Evolutionary conservation across 805 yeast genomes (phyloP), one percentile per base, ranked within the genome.

Genomic region (Yarrowia bubula): DNA sequence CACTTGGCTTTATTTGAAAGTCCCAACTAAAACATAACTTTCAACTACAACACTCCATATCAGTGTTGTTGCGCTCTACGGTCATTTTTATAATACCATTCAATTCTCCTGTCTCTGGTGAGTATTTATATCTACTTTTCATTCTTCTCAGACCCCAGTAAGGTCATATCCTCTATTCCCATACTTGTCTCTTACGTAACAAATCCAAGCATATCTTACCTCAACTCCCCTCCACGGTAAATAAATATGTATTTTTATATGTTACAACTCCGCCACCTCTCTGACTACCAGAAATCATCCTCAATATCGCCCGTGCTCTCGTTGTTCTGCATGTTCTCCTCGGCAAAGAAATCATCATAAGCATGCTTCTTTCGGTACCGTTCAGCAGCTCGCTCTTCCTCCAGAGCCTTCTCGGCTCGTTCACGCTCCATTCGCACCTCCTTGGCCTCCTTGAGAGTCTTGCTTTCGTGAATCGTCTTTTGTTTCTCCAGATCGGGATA

Each of bases 321-420:
- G 46, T 79, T 72, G 60, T 74, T 78, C 44, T 79, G 75, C 65
- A 82, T 69, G 50, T 77, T 77, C 18, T 81, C 84, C 35, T 80
- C 83, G 11, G 79, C 75, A 63, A 80, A 83, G 66, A 84, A 68
- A 66, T 82, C 86, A 39, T 80, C 82, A 69, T 81, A 81, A 41
- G 80, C 78, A 41, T 77, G 76, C 50, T 79, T 77, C 62, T 78
- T 78, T 63, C 72, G 70, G 58, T 73, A 72, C 13, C 64, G 32
- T 13, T 58, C 51, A 14, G 50, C 51, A 18, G 64, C 64, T 18
- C 64, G 8, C 4, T 58, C 51, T 13, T 43, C 64, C 64, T 76
- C 75, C 66, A 77, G 78, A 63, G 82, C 83, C 41, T 73, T 72
- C 64, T 79, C 80, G 72, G 67, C 75, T 68, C 71, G 73, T 73